Percentiles rank a stretch among this genome's conserved stretches.
These are phyloP conservation scores for Crucihimalaya himalaica DNA, from an alignment of 345 rosid species.

Conservation along the genomic window DNA sequence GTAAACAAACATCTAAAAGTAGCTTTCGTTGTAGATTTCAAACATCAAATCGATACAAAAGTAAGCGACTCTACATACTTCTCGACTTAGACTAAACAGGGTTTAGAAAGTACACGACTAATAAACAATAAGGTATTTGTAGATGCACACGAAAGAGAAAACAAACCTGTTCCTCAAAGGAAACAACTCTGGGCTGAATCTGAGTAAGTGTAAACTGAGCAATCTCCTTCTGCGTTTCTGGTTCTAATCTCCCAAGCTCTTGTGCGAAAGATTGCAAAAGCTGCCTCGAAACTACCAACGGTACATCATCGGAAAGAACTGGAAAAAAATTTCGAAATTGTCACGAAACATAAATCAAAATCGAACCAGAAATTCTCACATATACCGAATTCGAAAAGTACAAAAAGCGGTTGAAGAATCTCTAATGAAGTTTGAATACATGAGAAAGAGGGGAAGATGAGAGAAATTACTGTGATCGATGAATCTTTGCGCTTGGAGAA, in stretches of 20 bases:
- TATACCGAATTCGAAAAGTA: neutral
- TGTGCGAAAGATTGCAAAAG: constrained; percentile 85
- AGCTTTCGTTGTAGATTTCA: neutral
- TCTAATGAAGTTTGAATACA: neutral
- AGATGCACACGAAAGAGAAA: neutral
- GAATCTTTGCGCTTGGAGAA: constrained; percentile 76
- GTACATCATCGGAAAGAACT: constrained; percentile 94
- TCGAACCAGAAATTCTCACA: neutral
- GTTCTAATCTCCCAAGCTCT: constrained; percentile 77
- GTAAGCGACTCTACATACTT: neutral
- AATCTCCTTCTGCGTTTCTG: constrained; percentile 87
- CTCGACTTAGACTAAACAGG: neutral
- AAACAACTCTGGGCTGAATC: constrained; percentile 97
- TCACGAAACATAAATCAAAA: neutral
- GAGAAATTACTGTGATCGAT: constrained; percentile 71
- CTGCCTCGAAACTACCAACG: constrained; percentile 94
- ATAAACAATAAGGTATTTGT: neutral
- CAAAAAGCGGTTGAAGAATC: neutral
- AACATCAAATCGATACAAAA: neutral
- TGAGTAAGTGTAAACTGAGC: constrained; percentile 84
- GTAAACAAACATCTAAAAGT: neutral
- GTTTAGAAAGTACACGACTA: neutral
- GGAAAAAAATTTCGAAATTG: neutral
- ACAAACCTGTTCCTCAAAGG: constrained; percentile 95
- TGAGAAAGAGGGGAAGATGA: neutral